These are phyloP conservation scores for Acephala macrosclerotiorum DNA, from an alignment of 2,329 filamentous ascomycete genomes.

Conservation along the genomic window DNA sequence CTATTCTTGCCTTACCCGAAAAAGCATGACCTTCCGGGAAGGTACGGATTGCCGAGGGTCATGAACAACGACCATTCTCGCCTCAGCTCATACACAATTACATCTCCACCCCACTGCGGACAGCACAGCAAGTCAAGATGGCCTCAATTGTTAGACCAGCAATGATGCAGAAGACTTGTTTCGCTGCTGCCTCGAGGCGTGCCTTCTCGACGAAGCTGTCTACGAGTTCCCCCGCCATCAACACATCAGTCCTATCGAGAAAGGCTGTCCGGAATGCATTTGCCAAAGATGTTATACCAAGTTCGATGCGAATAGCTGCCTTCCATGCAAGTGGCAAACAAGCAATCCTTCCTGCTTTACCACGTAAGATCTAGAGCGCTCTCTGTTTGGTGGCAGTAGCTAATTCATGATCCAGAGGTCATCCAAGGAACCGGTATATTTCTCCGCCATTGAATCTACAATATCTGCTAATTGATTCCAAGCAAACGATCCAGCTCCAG, in stretches of 20 bases:
- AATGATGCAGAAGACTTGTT: slow-evolving; percentile 55
- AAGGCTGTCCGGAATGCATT: slow-evolving; percentile 44
- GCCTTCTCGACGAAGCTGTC: slow-evolving; percentile 50
- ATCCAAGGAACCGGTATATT: slow-evolving; percentile 77
- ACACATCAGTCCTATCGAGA: slow-evolving; percentile 38
- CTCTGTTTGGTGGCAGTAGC: slow-evolving; percentile 38
- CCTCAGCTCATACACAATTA: slow-evolving; percentile 18
- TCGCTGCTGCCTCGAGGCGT: slow-evolving; percentile 51
- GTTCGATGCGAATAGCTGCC: slow-evolving; percentile 66
- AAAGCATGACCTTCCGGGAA: slow-evolving; percentile 22
- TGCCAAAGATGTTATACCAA: slow-evolving; percentile 49
- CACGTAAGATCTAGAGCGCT: slow-evolving; percentile 68
- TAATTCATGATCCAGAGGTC: slow-evolving; percentile 65
- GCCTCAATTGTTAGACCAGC: slow-evolving; percentile 59
- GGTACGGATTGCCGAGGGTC: slow-evolving; percentile 24
- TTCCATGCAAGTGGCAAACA: slow-evolving; percentile 86
- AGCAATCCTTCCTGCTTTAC: slow-evolving; percentile 81
- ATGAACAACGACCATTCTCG: slow-evolving; percentile 16
- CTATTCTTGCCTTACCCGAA: slow-evolving; percentile 18
- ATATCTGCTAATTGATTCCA: slow-evolving; percentile 35
- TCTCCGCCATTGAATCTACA: slow-evolving; percentile 11
- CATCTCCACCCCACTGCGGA: slow-evolving; percentile 18
- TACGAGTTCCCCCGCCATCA: slow-evolving; percentile 43
- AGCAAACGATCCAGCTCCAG: slow-evolving; percentile 86
- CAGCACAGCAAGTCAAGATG: slow-evolving; percentile 48